Evolutionary conservation across 257 asterid species (phyloP).

Genomic region (Craterostigma plantagineum): DNA sequence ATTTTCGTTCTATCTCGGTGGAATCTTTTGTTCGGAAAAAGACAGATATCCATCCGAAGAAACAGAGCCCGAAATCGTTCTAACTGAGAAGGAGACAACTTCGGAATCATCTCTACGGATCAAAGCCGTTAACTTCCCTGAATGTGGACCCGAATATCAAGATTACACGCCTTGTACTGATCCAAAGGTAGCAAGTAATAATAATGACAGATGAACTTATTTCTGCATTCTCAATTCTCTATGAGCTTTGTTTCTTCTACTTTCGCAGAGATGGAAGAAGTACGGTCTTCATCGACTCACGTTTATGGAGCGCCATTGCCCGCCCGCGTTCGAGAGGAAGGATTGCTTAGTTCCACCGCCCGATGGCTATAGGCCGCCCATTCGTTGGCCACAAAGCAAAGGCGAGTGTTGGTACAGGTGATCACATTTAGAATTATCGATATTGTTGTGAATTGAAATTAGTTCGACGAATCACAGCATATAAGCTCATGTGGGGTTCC

Average conservation of each 20-base stretch:
- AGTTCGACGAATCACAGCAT: constrained; percentile 25
- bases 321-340: constrained; percentile 53
- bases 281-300: constrained; percentile 42
- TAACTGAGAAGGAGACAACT: constrained; percentile 17
- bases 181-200: constrained; percentile 41
- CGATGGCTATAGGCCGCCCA: constrained; percentile 52
- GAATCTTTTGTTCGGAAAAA: constrained; percentile 61
- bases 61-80: constrained; percentile 13
- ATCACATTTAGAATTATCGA: not conserved
- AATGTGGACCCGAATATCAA: constrained; percentile 57
- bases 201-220: not conserved
- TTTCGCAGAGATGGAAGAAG: constrained; percentile 60
- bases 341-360: constrained; percentile 84
- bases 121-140: constrained; percentile 38
- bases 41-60: constrained; percentile 10
- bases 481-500: too few species aligned
- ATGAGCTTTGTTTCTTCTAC: not conserved
- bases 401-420: constrained; percentile 88
- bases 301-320: constrained; percentile 79
- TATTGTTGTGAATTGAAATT: constrained; percentile 12
- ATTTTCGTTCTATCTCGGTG: constrained; percentile 93
- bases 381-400: constrained; percentile 81
- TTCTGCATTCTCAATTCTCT: not conserved
- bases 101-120: constrained; percentile 29
- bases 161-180: constrained; percentile 99